phyloP scores from a whole-genome alignment of 768 basidiomycete species.

The Leucocoprinus sp. region DNA sequence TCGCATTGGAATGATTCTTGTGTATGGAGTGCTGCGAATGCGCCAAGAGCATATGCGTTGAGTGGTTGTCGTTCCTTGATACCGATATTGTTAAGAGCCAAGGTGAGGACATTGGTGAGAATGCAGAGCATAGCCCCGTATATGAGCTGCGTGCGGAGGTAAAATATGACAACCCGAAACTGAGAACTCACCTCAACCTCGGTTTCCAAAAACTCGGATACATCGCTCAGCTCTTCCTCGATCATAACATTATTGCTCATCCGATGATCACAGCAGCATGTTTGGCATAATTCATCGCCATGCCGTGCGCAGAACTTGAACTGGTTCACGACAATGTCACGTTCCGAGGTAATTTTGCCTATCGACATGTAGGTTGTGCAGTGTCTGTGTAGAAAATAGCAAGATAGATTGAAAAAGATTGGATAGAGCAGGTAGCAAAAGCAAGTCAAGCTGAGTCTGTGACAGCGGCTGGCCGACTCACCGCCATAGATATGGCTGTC shows the following conservation, averaged over 20 bases:
- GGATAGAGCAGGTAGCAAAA: too few species aligned
- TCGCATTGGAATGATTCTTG: slow-evolving; percentile 19
- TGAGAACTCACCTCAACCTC: slow-evolving; percentile 10
- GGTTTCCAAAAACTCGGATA: slow-evolving; percentile 14
- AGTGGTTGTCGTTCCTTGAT: slow-evolving; percentile 12
- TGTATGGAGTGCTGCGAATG: slow-evolving; percentile 8
- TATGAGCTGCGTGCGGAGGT: background rate
- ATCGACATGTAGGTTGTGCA: background rate
- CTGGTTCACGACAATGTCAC: slow-evolving; percentile 21
- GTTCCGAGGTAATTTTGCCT: background rate
- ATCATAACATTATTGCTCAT: slow-evolving; percentile 25
- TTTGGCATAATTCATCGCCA: slow-evolving; percentile 24
- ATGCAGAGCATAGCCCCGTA: background rate
- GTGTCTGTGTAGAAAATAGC: background rate
- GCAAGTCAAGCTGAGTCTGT: too few species aligned
- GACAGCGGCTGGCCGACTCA: background rate
- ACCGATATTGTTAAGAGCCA: background rate
- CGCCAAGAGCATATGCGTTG: slow-evolving; percentile 10
- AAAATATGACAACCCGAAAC: background rate
- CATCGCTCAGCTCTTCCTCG: slow-evolving; percentile 18
- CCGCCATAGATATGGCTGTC: background rate
- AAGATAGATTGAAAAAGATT: background rate
- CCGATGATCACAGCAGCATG: slow-evolving; percentile 25
- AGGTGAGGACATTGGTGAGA: background rate
- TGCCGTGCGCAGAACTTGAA: slow-evolving; percentile 27